Evolutionary conservation across 2,329 filamentous ascomycete species (phyloP).

Genomic region (Claviceps spartinae): DNA sequence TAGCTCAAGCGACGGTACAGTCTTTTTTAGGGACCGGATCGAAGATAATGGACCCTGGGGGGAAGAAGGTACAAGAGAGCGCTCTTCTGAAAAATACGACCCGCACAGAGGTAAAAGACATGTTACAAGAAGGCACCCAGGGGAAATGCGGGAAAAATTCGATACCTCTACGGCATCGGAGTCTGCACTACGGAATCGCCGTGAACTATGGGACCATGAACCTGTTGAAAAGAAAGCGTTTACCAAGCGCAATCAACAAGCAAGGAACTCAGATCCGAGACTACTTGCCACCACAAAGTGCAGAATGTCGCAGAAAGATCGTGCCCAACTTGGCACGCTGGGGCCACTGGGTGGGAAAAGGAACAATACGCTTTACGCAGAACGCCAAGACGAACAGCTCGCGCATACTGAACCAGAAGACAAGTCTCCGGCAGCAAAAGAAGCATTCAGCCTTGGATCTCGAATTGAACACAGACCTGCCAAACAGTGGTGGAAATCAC

Average conservation of each 20-base stretch:
- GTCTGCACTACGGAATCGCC: not conserved
- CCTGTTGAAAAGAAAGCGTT: not conserved
- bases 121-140: not conserved
- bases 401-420: not conserved
- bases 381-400: not conserved
- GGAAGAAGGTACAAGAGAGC: not conserved
- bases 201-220: not conserved
- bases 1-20: not conserved
- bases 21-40: constrained; percentile 4
- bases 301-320: not conserved
- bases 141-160: not conserved
- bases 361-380: constrained; percentile 7
- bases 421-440: not conserved
- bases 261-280: not conserved
- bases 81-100: not conserved
- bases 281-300: not conserved
- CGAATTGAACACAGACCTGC: not conserved
- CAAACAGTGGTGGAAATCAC: not conserved
- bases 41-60: not conserved
- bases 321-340: not conserved
- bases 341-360: constrained; percentile 8
- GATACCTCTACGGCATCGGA: not conserved
- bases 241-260: not conserved
- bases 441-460: not conserved
- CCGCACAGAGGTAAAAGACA: not conserved